Evolutionary conservation across 2,329 filamentous ascomycete genomes (phyloP).

Genomic region (Erysiphe neolycopersici): DNA sequence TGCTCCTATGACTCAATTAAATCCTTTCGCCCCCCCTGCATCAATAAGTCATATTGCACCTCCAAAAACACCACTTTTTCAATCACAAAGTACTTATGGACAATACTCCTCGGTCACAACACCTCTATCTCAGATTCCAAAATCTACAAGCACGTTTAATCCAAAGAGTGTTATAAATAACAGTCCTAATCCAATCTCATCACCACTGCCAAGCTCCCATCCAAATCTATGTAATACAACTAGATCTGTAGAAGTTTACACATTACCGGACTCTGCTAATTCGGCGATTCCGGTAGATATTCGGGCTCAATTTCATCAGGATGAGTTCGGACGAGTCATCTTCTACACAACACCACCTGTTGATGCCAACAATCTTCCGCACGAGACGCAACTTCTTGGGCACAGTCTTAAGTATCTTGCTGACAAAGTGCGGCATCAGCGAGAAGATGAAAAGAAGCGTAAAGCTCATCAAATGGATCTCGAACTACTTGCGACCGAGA

Average conservation of each 20-base stretch:
- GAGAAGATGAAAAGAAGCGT: constrained; percentile 10
- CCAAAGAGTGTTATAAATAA: constrained; percentile 7
- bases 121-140: constrained; percentile 8
- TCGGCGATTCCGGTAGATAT: constrained; percentile 34
- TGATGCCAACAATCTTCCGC: constrained; percentile 15
- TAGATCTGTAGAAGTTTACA: constrained; percentile 34
- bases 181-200: constrained; percentile 4
- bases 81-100: constrained; percentile 3
- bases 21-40: constrained; percentile 10
- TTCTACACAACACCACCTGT: constrained; percentile 43
- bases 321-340: constrained; percentile 34
- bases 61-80: constrained; percentile 8
- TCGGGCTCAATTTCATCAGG: constrained; percentile 36
- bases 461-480: constrained; percentile 8
- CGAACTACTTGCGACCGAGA: constrained; percentile 10
- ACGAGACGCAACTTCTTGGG: constrained; percentile 13
- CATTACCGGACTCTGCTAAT: constrained; percentile 35
- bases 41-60: constrained; percentile 1
- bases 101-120: constrained; percentile 5
- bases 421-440: constrained; percentile 17
- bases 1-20: constrained; percentile 9
- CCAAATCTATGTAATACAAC: constrained; percentile 27
- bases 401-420: constrained; percentile 24
- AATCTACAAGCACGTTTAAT: constrained; percentile 7
- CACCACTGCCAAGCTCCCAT: constrained; percentile 5